Conservation (phyloP, 139 green algal genomes). For the Gonium pectorale region DNA sequence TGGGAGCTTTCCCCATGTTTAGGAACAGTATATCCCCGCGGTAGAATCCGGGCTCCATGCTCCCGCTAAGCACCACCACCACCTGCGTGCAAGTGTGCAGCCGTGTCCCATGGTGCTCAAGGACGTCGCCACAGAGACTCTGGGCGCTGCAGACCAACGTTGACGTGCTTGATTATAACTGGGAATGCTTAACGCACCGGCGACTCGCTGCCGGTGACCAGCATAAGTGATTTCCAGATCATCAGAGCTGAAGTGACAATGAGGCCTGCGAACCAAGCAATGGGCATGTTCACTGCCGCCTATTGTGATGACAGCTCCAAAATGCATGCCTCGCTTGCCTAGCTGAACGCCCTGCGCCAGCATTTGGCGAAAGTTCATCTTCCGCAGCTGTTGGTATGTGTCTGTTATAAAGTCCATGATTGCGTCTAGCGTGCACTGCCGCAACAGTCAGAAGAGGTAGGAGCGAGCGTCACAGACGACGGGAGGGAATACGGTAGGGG, state of each 20-base stretch:
- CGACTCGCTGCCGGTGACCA: slow-evolving; percentile 94
- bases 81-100: too few relatives aligned
- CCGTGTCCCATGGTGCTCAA: too few relatives aligned
- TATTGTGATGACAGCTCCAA: background rate
- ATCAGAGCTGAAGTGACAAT: slow-evolving; percentile 97
- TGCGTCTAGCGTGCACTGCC: too few relatives aligned
- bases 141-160: background rate
- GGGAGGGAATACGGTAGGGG: too few relatives aligned
- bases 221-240: slow-evolving; percentile 98
- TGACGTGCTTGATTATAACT: too few relatives aligned
- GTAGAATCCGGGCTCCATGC: slow-evolving; percentile 98
- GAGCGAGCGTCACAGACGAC: too few relatives aligned
- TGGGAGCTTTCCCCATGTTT: slow-evolving; percentile 78
- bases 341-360: slow-evolving; percentile 52
- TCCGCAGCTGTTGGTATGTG: slow-evolving; percentile 22
- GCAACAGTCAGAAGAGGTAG: too few relatives aligned
- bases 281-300: background rate
- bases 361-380: slow-evolving; percentile 54
- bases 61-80: slow-evolving; percentile 97
- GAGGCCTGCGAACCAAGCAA: slow-evolving; percentile 74
- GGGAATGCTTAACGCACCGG: slow-evolving; percentile 83
- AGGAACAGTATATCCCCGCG: slow-evolving; percentile 98
- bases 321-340: slow-evolving; percentile 11
- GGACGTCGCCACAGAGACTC: too few relatives aligned
- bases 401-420: slow-evolving; percentile 44